These are phyloP conservation scores for Candida ficus DNA, from an alignment of 805 yeast species.

Conservation along the genomic window DNA sequence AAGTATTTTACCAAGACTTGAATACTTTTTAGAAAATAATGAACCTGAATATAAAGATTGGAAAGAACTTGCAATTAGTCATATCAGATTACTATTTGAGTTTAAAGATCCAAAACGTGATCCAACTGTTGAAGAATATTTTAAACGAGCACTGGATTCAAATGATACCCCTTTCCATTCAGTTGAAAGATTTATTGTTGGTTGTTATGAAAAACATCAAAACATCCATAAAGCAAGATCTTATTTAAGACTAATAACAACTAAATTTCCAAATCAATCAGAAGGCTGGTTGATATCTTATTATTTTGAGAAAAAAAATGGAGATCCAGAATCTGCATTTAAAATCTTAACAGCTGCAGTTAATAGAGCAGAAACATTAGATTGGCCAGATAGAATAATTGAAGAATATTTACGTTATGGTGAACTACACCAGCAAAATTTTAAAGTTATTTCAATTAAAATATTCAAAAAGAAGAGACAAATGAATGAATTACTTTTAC, in stretches of 20 bases:
- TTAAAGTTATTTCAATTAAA: conserved; percentile 22
- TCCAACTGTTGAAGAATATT: background rate
- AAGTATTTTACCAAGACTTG: conserved; percentile 1
- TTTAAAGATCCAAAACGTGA: background rate
- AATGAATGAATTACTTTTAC: conserved; percentile 4
- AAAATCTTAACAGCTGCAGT: conserved; percentile 31
- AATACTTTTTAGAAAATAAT: background rate
- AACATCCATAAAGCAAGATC: conserved; percentile 27
- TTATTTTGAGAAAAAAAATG: conserved; percentile 34
- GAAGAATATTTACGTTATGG: conserved; percentile 40
- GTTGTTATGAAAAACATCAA: conserved; percentile 28
- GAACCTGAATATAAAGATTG: conserved; percentile 26
- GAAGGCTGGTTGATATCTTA: conserved; percentile 44
- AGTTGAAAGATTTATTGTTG: conserved; percentile 38
- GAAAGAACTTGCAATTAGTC: conserved; percentile 28
- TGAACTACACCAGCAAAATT: conserved; percentile 30
- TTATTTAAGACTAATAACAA: conserved; percentile 23
- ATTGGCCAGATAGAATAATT: conserved; percentile 45
- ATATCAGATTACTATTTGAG: background rate
- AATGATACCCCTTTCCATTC: conserved; percentile 34
- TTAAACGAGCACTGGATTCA: conserved; percentile 5
- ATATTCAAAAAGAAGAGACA: conserved; percentile 21
- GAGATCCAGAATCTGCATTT: conserved; percentile 22
- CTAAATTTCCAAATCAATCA: conserved; percentile 29
- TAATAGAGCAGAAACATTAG: conserved; percentile 28